Base-by-base conservation (phyloP, 2,329 filamentous ascomycete genomes). In the Camptophora hylomeconis region DNA sequence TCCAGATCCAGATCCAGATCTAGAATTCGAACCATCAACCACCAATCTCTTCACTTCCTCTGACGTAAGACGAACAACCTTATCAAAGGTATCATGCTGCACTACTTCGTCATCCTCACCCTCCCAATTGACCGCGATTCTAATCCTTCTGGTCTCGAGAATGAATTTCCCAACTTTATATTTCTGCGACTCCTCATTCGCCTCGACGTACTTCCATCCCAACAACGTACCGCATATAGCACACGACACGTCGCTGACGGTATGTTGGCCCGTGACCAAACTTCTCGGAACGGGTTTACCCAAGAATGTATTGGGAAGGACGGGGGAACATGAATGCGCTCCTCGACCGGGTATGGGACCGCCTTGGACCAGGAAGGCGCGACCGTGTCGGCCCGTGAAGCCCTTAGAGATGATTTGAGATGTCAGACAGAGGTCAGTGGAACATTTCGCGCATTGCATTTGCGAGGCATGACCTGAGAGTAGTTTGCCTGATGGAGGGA, bases 131-230 rank as follows among this genome's bases (percentile, higher is more conserved):
- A 58, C 55, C 10, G 54, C 54, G 17, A 58, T 51, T 14, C 58
- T 60, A 6, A 72, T 63, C 30, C 63, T 54, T 48, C 64, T 69
- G 23, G 69, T 73, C 49, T 76, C 72, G 16, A 76, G 49, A 16
- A 76, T 76, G 39, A 69, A 75, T 45, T 75, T 75, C n/a, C 72
- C 72, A 2, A 75, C 66, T 45, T 76, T 76, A 44, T 76, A 76
- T 31, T 61, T 56, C 50, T 76, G 72, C 7, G 50, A 55, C 34
- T 74, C 69, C 39, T 75, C 69, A 35, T 70, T 68, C 0, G 72
- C 72, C 12, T 62, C 59, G 14, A 75, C 62, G 43, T 76, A 76
- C 48, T 76, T 75, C 72, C 72, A 76, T 2, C 72, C 72, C 12
- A 76, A 44, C 19, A 71, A 59, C 30, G 47, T 62, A 2, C 63